A percentile compares a stretch with the other conserved stretches of the same genome.
These are phyloP conservation scores for Pleomassaria siparia DNA, from an alignment of 2,329 filamentous ascomycete genomes.

Conservation along the genomic window DNA sequence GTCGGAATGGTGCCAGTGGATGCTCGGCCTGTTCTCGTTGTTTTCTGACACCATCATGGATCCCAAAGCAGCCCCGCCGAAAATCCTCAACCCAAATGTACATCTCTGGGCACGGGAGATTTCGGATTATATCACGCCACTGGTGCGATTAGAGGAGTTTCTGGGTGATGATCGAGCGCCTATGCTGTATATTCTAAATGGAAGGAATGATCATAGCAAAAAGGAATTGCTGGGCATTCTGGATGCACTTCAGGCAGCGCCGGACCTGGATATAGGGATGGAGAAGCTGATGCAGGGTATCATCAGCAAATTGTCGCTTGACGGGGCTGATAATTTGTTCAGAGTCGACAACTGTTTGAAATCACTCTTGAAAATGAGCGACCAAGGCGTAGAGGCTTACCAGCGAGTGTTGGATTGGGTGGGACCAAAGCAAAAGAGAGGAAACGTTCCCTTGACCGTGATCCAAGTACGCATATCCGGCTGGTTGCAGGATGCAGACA, in stretches of 20 bases:
- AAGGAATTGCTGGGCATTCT: constrained; percentile 19
- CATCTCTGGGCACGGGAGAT: constrained; percentile 15
- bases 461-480: constrained; percentile 29
- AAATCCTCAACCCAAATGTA: constrained; percentile 11
- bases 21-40: constrained; percentile 19
- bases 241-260: constrained; percentile 11
- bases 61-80: constrained; percentile 10
- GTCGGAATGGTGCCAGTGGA: constrained; percentile 24
- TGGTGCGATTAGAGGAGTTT: constrained; percentile 23
- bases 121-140: constrained; percentile 10
- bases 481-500: constrained; percentile 20
- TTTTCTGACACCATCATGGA: constrained; percentile 15
- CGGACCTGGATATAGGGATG: constrained; percentile 9
- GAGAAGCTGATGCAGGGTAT: constrained; percentile 26
- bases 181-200: constrained; percentile 19
- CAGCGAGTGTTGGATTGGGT: constrained; percentile 22
- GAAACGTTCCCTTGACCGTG: constrained; percentile 17
- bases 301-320: constrained; percentile 11
- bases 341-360: constrained; percentile 18
- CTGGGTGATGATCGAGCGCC: constrained; percentile 8
- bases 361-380: constrained; percentile 12
- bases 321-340: constrained; percentile 11
- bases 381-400: constrained; percentile 20
- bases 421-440: neutral
- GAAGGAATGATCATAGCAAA: constrained; percentile 10